A percentile compares a stretch with the other conserved stretches of the same genome.
These are phyloP conservation scores for Berberis thunbergii DNA, from an alignment of 164 flowering plant genomes.

Conservation along the genomic window DNA sequence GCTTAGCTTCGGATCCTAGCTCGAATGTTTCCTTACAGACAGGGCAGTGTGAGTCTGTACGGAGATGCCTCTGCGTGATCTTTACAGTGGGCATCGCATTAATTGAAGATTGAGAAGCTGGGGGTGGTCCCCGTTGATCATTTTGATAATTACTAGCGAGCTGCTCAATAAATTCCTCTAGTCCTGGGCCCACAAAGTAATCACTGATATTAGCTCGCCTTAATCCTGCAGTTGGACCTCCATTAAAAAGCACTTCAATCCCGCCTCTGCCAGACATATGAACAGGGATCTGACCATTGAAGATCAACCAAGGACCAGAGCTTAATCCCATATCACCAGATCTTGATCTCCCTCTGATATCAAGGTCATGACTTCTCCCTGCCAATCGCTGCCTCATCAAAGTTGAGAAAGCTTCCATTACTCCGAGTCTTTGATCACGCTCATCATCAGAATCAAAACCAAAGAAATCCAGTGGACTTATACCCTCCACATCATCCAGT, in stretches of 20 bases:
- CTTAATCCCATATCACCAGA: slow-evolving; percentile 23
- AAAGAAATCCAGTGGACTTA: slow-evolving; percentile 35
- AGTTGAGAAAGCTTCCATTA: slow-evolving; percentile 70
- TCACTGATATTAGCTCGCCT: slow-evolving; percentile 54
- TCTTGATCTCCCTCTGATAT: slow-evolving; percentile 41
- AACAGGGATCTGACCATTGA: slow-evolving; percentile 68
- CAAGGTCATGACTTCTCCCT: slow-evolving; percentile 32
- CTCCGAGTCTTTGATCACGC: slow-evolving; percentile 36
- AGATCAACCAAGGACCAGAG: slow-evolving; percentile 55
- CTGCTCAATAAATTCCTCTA: slow-evolving; percentile 73
- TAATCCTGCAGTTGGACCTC: slow-evolving; percentile 8
- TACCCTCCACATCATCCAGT: slow-evolving; percentile 38
- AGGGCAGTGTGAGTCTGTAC: slow-evolving; percentile 68
- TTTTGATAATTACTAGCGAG: slow-evolving; percentile 22
- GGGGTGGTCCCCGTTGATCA: slow-evolving; percentile 62
- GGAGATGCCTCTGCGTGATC: slow-evolving; percentile 61
- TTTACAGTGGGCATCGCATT: slow-evolving; percentile 73
- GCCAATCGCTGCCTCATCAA: slow-evolving; percentile 52
- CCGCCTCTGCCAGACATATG: slow-evolving; percentile 49
- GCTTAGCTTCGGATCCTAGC: slow-evolving; percentile 58
- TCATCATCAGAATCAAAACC: slow-evolving; percentile 35
- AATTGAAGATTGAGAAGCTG: slow-evolving; percentile 65
- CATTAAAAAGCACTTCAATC: slow-evolving; percentile 50
- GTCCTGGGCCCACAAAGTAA: slow-evolving; percentile 74
- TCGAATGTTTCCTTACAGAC: slow-evolving; percentile 79